Percentiles rank a stretch among this genome's conserved stretches.
Conservation (phyloP, 768 basidiomycete genomes). For the Auriculariales sp. region DNA sequence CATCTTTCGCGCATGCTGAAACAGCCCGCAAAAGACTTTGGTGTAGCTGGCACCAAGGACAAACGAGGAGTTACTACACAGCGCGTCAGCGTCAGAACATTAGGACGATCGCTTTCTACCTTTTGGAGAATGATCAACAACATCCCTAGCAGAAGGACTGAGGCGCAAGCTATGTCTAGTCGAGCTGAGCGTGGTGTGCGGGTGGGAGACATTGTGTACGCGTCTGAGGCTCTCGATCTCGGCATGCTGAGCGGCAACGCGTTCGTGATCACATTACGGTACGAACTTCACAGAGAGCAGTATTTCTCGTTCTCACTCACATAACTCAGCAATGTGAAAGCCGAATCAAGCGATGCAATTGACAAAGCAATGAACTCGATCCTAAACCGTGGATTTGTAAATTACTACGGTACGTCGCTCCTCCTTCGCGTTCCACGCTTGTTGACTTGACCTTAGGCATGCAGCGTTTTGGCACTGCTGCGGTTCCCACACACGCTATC, state of each 20-base stretch:
- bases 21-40: slow-evolving; percentile 64
- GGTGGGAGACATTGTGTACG: slow-evolving; percentile 78
- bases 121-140: slow-evolving; percentile 77
- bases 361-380: slow-evolving; percentile 64
- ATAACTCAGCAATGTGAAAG: slow-evolving; percentile 61
- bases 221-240: slow-evolving; percentile 68
- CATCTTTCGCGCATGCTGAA: slow-evolving; percentile 69
- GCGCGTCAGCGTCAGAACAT: slow-evolving; percentile 66
- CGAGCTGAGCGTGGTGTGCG: slow-evolving; percentile 84
- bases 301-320: slow-evolving; percentile 2
- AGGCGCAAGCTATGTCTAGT: slow-evolving; percentile 42
- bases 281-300: slow-evolving; percentile 9
- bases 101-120: slow-evolving; percentile 63
- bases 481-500: slow-evolving; percentile 88
- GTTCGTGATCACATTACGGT: slow-evolving; percentile 91
- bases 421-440: background rate
- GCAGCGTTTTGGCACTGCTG: slow-evolving; percentile 97
- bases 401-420: slow-evolving; percentile 69
- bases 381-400: slow-evolving; percentile 83
- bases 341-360: slow-evolving; percentile 54
- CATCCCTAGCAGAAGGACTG: slow-evolving; percentile 38
- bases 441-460: slow-evolving; percentile 42
- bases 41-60: slow-evolving; percentile 93
- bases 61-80: slow-evolving; percentile 95
- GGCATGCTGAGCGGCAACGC: slow-evolving; percentile 96